phyloP scores from a whole-genome alignment of 1,139 yeast species.

The Suhomyces coccinellae region DNA sequence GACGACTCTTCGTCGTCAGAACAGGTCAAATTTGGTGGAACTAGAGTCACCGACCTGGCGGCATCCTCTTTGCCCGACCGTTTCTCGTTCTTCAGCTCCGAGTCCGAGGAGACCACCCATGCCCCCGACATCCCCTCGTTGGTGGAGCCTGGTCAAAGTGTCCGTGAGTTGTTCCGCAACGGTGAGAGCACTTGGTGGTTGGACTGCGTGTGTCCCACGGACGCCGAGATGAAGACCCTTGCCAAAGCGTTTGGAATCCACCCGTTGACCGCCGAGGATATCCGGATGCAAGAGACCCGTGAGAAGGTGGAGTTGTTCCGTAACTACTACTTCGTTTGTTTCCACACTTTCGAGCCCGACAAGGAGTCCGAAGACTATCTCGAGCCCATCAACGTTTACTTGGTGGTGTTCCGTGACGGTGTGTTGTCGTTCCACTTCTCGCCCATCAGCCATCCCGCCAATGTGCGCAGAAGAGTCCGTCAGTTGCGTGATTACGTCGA shows the following conservation, averaged over 20 bases:
- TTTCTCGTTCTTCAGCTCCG: constrained; percentile 79
- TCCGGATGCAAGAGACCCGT: constrained; percentile 80
- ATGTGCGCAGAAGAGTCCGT: constrained; percentile 87
- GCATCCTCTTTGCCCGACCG: constrained; percentile 47
- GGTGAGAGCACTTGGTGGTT: constrained; percentile 77
- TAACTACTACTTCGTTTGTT: constrained; percentile 76
- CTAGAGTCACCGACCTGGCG: constrained; percentile 30
- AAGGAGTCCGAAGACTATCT: constrained; percentile 75
- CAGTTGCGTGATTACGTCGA: constrained; percentile 85
- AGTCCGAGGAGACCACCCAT: constrained; percentile 83
- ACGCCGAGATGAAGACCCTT: constrained; percentile 63
- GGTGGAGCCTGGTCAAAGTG: constrained; percentile 62
- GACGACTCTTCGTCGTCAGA: constrained; percentile 20
- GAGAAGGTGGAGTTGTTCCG: constrained; percentile 80
- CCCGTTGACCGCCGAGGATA: constrained; percentile 84
- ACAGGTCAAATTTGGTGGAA: constrained; percentile 37
- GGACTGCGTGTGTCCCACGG: constrained; percentile 70
- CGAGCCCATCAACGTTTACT: constrained; percentile 85
- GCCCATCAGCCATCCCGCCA: constrained; percentile 79
- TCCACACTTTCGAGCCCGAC: constrained; percentile 79
- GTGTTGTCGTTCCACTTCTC: constrained; percentile 83
- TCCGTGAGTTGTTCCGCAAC: constrained; percentile 61
- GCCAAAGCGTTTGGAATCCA: constrained; percentile 79
- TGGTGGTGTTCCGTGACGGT: constrained; percentile 85
- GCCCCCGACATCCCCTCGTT: constrained; percentile 83